Conservation (phyloP, 495 filamentous ascomycete species). For the Sabuloglossum arenarium region DNA sequence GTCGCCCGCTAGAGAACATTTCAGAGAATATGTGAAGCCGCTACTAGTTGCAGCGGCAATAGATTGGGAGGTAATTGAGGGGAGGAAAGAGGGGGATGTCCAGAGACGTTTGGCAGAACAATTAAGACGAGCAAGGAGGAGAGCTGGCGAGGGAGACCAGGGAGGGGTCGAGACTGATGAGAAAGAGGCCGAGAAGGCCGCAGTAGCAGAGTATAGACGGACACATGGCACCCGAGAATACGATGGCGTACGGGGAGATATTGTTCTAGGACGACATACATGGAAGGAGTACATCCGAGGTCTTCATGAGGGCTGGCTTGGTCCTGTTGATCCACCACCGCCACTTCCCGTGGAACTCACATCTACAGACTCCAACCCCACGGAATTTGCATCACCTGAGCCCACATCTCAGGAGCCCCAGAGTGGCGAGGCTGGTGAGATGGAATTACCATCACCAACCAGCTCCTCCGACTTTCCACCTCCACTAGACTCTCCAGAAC, state of each 20-base stretch:
- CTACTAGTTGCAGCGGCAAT: conserved; percentile 72
- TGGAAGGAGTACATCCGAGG: conserved; percentile 97
- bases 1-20: conserved; percentile 69
- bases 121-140: conserved; percentile 45
- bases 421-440: not conserved
- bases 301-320: conserved; percentile 90
- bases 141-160: conserved; percentile 30
- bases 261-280: conserved; percentile 77
- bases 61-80: conserved; percentile 92
- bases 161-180: conserved; percentile 28
- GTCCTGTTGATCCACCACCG: conserved; percentile 41
- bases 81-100: conserved; percentile 71
- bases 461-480: not conserved
- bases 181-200: conserved; percentile 23
- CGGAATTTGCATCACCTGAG: not conserved
- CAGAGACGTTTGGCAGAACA: conserved; percentile 61
- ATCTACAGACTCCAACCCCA: not conserved
- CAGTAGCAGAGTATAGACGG: conserved; percentile 13
- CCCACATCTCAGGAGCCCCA: not conserved
- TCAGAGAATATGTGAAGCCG: conserved; percentile 88
- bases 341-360: conserved; percentile 7
- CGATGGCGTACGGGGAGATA: conserved; percentile 54
- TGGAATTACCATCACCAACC: not conserved
- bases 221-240: conserved; percentile 42
- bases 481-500: not conserved